Percentiles rank a stretch among this genome's conserved stretches.
These are phyloP conservation scores for Yarrowia sp. DNA, from an alignment of 805 yeast genomes.

Conservation along the genomic window DNA sequence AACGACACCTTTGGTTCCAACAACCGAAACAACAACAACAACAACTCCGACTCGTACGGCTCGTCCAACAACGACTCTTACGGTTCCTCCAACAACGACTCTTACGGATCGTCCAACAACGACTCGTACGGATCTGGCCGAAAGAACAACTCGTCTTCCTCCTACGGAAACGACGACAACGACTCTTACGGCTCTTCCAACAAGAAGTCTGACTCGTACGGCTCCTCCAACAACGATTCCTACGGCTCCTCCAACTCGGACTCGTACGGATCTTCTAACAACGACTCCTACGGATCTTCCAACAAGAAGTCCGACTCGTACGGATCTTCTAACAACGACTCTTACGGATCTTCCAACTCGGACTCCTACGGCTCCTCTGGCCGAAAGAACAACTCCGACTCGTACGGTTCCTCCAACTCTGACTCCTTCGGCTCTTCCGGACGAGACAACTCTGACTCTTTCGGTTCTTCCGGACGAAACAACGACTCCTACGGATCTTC, in stretches of 20 bases:
- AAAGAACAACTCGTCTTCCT: slow-evolving; percentile 3
- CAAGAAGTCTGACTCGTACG: slow-evolving; percentile 31
- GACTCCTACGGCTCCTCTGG: slow-evolving; percentile 38
- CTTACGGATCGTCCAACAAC: background rate
- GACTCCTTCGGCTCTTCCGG: slow-evolving; percentile 30
- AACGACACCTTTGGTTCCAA: background rate
- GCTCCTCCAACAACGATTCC: slow-evolving; percentile 33
- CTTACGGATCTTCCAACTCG: slow-evolving; percentile 11
- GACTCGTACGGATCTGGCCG: slow-evolving; percentile 1
- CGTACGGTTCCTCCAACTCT: slow-evolving; percentile 37
- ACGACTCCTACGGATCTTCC: no score
- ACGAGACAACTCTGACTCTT: slow-evolving; percentile 24
- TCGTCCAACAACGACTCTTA: slow-evolving; percentile 9
- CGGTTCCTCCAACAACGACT: background rate
- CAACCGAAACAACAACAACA: background rate
- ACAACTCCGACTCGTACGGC: slow-evolving; percentile 5
- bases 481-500: slow-evolving; percentile 38
- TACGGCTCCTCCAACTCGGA: slow-evolving; percentile 38
- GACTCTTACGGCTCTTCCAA: slow-evolving; percentile 27
- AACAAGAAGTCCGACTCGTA: no score
- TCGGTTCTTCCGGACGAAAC: slow-evolving; percentile 20
- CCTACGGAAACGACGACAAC: background rate
- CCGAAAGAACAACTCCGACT: slow-evolving; percentile 31
- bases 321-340: no score
- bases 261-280: slow-evolving; percentile 26